These are phyloP conservation scores for Scleromitrula shiraiana DNA, from an alignment of 2,329 filamentous ascomycete species.

Conservation along the genomic window DNA sequence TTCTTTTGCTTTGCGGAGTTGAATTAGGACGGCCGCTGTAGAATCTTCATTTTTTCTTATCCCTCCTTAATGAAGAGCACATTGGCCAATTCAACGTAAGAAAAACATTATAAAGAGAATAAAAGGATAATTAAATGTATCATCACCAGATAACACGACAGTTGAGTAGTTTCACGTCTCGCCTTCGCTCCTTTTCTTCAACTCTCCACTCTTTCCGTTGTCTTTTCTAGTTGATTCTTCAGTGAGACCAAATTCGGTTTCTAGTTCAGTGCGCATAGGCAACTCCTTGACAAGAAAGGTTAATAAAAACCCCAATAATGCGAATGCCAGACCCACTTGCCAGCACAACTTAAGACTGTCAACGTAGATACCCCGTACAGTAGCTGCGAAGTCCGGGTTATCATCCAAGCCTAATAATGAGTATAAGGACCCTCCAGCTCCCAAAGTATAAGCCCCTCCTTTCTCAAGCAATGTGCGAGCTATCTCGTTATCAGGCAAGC, in stretches of 20 bases:
- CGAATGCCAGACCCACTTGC: slow-evolving; percentile 1
- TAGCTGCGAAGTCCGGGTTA: not conserved
- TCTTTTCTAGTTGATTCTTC: too few species aligned
- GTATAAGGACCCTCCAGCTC: not conserved
- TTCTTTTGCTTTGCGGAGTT: too few species aligned
- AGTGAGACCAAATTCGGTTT: slow-evolving; percentile 4
- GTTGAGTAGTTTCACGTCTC: too few species aligned
- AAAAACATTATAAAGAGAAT: too few species aligned
- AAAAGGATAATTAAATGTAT: too few species aligned
- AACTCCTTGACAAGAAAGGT: not conserved
- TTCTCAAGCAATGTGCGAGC: not conserved
- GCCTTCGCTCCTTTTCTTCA: too few species aligned
- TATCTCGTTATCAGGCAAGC: not conserved
- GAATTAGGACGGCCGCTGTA: too few species aligned
- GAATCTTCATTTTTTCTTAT: too few species aligned
- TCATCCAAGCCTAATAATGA: not conserved
- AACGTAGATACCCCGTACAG: not conserved
- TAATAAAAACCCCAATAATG: not conserved
- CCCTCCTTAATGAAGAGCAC: too few species aligned
- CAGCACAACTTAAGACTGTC: not conserved
- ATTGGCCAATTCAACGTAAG: too few species aligned
- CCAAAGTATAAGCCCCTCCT: not conserved
- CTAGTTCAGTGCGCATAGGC: slow-evolving; percentile 5
- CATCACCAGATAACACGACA: too few species aligned
- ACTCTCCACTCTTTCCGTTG: too few species aligned